phyloP scores from a whole-genome alignment of 768 basidiomycete genomes.

The Mycena metata region DNA sequence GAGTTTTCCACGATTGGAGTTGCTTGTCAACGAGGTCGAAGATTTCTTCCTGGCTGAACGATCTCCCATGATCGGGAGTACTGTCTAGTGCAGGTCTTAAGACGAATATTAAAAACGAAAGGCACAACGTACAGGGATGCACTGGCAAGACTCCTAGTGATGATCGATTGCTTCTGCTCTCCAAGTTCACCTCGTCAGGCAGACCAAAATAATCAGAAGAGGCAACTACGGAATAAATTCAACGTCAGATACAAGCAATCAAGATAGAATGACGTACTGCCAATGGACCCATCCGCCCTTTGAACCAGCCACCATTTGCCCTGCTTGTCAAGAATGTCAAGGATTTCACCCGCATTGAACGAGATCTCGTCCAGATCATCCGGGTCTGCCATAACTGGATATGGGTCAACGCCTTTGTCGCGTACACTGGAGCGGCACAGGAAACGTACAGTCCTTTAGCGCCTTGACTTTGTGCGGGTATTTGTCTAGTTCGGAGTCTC shows the following conservation, averaged over 20 bases:
- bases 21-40: constrained; percentile 9
- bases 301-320: constrained; percentile 94
- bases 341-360: constrained; percentile 89
- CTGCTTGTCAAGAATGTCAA: constrained; percentile 92
- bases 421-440: constrained; percentile 42
- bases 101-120: neutral
- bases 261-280: constrained; percentile 68
- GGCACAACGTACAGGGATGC: neutral
- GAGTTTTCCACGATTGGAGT: constrained; percentile 10
- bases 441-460: constrained; percentile 70
- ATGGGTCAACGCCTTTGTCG: too few relatives aligned
- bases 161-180: neutral
- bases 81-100: neutral
- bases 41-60: constrained; percentile 18
- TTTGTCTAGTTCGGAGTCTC: constrained; percentile 25
- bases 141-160: neutral
- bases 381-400: constrained; percentile 11
- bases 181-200: neutral
- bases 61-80: neutral
- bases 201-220: constrained; percentile 15
- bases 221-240: constrained; percentile 8
- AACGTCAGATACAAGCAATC: neutral
- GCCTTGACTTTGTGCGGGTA: neutral
- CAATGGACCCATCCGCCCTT: constrained; percentile 78
- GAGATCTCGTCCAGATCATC: constrained; percentile 96